Conservation (phyloP, 345 rosid genomes). For the Arabis alpina region DNA sequence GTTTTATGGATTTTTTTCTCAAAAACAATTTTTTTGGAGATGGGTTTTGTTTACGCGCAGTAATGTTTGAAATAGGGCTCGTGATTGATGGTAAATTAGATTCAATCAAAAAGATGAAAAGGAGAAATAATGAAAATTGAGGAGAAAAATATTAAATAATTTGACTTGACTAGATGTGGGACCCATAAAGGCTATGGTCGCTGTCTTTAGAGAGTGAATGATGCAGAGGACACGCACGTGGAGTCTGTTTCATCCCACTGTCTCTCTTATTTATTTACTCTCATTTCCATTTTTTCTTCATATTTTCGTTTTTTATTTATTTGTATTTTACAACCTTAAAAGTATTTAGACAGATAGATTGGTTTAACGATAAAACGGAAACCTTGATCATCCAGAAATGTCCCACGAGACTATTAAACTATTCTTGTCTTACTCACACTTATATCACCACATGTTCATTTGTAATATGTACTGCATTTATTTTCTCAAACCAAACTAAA, state of each 20-base stretch:
- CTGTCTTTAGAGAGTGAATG: slow-evolving; percentile 48
- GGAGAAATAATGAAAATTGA: slow-evolving; percentile 21
- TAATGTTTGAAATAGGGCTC: slow-evolving; percentile 33
- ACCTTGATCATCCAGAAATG: slow-evolving; percentile 30
- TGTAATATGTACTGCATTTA: not conserved
- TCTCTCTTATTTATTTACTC: slow-evolving; percentile 25
- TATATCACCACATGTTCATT: slow-evolving; percentile 26
- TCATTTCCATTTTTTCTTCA: not conserved
- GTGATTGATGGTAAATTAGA: slow-evolving; percentile 43
- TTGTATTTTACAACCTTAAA: slow-evolving; percentile 38
- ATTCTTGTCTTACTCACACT: slow-evolving; percentile 20
- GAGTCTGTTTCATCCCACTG: slow-evolving; percentile 42
- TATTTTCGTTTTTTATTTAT: not conserved
- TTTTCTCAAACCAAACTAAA: slow-evolving; percentile 10
- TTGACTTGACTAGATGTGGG: slow-evolving; percentile 40
- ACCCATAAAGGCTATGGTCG: slow-evolving; percentile 36
- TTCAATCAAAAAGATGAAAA: slow-evolving; percentile 33
- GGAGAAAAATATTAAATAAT: slow-evolving; percentile 25
- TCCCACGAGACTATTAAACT: slow-evolving; percentile 23
- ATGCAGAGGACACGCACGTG: slow-evolving; percentile 49
- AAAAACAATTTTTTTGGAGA: not conserved
- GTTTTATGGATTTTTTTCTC: too few relatives aligned
- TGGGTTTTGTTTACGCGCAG: slow-evolving; percentile 21
- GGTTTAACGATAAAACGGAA: slow-evolving; percentile 19
- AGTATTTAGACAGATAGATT: slow-evolving; percentile 34